Evolutionary conservation across 2,329 filamentous ascomycete genomes (phyloP), one percentile per base, ranked within the genome.

Genomic region (Amauroascus verrucosus): DNA sequence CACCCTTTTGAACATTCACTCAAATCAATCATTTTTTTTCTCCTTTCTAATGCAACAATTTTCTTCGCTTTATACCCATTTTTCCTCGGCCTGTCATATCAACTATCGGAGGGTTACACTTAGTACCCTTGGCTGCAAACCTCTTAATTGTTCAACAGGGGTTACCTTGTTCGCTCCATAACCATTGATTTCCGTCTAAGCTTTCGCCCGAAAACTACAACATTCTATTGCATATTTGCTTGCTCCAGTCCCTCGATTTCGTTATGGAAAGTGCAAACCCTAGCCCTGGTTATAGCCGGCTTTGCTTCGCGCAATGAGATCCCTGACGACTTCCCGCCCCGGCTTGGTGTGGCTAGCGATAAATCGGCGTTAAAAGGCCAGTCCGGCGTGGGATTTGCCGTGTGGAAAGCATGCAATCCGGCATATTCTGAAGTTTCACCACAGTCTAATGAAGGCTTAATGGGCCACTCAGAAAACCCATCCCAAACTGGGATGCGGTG

Each of bases 21-120:
- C n/a, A n/a, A n/a, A n/a, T n/a, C n/a, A n/a, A n/a, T n/a, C n/a
- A n/a, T n/a, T 38, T 18, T 16, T 16, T 9, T 38, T 38, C n/a
- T 16, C 14, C 13, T 18, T 18, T 16, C 3, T 4, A 14, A 16
- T 16, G n/a, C 3, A 22, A 6, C 18, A 41, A 2, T 24, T 22
- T 4, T 41, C 13, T n/a, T n/a, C 13, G 24, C 8, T 22, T 14
- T 41, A n/a, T 41, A 20, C 38, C 16, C 20, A 13, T 30, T 37
- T 22, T 28, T 9, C 32, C 22, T 32, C 32, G 13, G 9, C 6
- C 35, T 13, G 28, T 32, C 14, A 24, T 11, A 28, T 8, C 16
- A 52, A 50, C 26, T 26, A n/a, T n/a, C 33, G n/a, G 40, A 52
- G 33, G 50, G 50, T 52, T 46, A 52, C 50, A 52, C 50, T 46